phyloP scores from a whole-genome alignment of 2,329 filamentous ascomycete species.

The Microdochium trichocladiopsis region DNA sequence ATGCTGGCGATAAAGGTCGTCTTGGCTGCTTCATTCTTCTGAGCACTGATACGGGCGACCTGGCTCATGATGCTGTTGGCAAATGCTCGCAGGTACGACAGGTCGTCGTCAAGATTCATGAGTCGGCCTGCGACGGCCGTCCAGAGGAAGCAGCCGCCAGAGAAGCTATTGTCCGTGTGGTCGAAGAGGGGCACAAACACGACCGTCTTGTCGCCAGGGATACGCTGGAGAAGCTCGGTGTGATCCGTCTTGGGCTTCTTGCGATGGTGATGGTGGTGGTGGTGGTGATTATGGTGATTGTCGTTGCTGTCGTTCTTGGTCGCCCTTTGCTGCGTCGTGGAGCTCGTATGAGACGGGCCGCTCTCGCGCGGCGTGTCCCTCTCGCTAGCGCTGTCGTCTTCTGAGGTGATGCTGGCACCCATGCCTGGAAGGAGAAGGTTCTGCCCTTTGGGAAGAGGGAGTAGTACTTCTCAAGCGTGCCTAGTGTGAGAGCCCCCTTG shows the following conservation, averaged over 20 bases:
- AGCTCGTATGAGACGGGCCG: background rate
- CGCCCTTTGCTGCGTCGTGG: background rate
- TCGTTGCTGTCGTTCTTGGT: conserved; percentile 1
- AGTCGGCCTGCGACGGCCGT: conserved; percentile 22
- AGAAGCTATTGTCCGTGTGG: conserved; percentile 23
- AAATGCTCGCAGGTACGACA: conserved; percentile 29
- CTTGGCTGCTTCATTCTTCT: conserved; percentile 44
- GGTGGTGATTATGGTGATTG: conserved; percentile 2
- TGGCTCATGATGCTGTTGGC: conserved; percentile 47
- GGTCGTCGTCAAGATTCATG: conserved; percentile 26
- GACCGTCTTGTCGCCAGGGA: conserved; percentile 23
- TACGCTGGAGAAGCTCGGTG: conserved; percentile 22
- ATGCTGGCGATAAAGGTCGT: conserved; percentile 53
- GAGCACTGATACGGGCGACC: conserved; percentile 43
- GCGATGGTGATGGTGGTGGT: background rate
- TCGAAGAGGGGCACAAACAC: conserved; percentile 28
- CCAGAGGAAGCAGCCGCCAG: conserved; percentile 27
- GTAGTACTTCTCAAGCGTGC: conserved; percentile 21
- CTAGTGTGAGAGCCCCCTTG: conserved; percentile 14
- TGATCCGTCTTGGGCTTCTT: conserved; percentile 4
- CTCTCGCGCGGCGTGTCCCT: conserved; percentile 2
- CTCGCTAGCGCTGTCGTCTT: conserved; percentile 21
- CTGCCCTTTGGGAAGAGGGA: conserved; percentile 19
- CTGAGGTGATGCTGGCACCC: conserved; percentile 18
- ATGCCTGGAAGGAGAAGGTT: conserved; percentile 19